A percentile compares a stretch with the other conserved stretches of the same genome.
phyloP scores from a whole-genome alignment of 768 basidiomycete species.

The Russula earlei region DNA sequence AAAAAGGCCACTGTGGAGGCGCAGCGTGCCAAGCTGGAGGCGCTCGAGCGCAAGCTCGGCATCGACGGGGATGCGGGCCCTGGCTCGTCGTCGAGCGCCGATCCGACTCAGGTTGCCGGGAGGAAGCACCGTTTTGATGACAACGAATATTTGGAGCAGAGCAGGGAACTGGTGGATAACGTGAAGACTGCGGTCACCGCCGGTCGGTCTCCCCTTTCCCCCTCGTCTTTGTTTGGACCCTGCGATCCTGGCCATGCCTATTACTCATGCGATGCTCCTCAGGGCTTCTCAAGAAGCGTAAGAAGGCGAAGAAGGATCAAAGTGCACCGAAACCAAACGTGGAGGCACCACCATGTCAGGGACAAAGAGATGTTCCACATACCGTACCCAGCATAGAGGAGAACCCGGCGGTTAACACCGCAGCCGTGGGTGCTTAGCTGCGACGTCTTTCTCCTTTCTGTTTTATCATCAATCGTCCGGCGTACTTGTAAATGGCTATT shows the following conservation, averaged over 20 bases:
- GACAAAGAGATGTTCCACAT: not conserved
- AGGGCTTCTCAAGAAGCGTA: slow-evolving; percentile 70
- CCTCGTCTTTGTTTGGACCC: slow-evolving; percentile 19
- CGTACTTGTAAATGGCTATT: not conserved
- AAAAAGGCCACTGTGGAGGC: slow-evolving; percentile 70
- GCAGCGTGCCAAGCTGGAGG: slow-evolving; percentile 73
- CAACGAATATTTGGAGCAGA: slow-evolving; percentile 85
- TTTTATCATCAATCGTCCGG: not conserved
- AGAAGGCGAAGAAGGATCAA: slow-evolving; percentile 45
- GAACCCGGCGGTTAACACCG: not conserved
- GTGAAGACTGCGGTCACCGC: slow-evolving; percentile 85
- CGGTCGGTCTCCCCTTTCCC: slow-evolving; percentile 38
- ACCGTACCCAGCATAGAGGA: not conserved
- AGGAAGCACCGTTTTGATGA: slow-evolving; percentile 91
- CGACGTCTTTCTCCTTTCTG: not conserved
- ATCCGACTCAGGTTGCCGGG: slow-evolving; percentile 45
- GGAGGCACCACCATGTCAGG: not conserved
- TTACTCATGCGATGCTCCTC: slow-evolving; percentile 13
- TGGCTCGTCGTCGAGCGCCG: slow-evolving; percentile 27
- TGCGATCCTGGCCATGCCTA: not conserved
- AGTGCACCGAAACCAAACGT: not conserved
- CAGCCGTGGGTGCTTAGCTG: slow-evolving; percentile 1
- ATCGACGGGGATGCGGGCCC: slow-evolving; percentile 36
- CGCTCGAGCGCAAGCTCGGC: slow-evolving; percentile 75
- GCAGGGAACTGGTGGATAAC: slow-evolving; percentile 78